A percentile compares a stretch with the other conserved stretches of the same genome.
Conservation (phyloP, 768 basidiomycete genomes). For the Phlebiopsis flavidoalba region DNA sequence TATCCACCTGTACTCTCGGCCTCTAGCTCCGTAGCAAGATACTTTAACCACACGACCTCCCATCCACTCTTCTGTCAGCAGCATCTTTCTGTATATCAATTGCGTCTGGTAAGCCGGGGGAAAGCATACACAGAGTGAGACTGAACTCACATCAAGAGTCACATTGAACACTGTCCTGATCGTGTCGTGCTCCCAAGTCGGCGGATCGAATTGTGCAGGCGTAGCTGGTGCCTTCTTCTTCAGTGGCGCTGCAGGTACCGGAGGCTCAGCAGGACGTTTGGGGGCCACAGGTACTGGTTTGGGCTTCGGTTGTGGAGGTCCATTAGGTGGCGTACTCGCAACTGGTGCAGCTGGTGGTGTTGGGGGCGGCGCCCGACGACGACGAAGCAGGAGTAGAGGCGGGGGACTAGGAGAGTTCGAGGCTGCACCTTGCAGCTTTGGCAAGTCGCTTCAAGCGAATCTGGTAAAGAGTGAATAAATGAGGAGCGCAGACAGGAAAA, state of each 20-base stretch:
- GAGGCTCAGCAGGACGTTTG: conserved; percentile 24
- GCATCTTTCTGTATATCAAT: conserved; percentile 40
- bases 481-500: not conserved
- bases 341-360: conserved; percentile 16
- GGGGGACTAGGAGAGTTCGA: conserved; percentile 31
- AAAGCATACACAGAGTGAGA: not conserved
- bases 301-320: conserved; percentile 28
- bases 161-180: conserved; percentile 67
- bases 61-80: conserved; percentile 58
- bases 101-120: not conserved
- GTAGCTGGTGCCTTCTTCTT: conserved; percentile 44
- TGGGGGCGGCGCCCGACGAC: conserved; percentile 24
- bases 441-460: conserved; percentile 91
- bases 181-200: conserved; percentile 70
- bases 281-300: conserved; percentile 17
- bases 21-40: conserved; percentile 60
- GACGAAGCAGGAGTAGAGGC: conserved; percentile 7
- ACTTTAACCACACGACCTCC: conserved; percentile 80
- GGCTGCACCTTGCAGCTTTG: conserved; percentile 57
- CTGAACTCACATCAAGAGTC: conserved; percentile 52
- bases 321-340: conserved; percentile 20
- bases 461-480: conserved; percentile 32
- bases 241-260: conserved; percentile 25
- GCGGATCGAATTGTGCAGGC: conserved; percentile 44
- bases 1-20: conserved; percentile 47